Evolutionary conservation across 306 rosid genomes (phyloP).

Genomic region (Malus fusca): DNA sequence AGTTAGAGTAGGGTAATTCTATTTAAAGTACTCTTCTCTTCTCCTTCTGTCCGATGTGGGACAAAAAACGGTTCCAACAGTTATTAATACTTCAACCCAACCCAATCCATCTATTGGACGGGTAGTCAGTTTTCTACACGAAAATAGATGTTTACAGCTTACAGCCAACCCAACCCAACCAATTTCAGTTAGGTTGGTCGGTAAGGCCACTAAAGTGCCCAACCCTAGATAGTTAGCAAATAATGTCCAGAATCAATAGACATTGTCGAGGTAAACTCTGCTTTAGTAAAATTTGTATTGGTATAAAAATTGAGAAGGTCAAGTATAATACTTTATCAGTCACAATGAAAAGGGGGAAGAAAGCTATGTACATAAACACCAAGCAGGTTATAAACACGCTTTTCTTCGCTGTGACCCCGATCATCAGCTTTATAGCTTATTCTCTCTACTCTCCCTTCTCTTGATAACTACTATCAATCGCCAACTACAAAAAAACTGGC

Average conservation of each 20-base stretch:
- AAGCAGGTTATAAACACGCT: background rate
- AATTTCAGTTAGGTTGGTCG: background rate
- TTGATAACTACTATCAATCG: background rate
- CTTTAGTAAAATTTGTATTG: background rate
- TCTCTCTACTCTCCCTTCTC: background rate
- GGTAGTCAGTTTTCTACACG: too few species aligned
- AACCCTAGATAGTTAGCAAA: background rate
- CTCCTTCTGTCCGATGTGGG: too few species aligned
- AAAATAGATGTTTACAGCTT: too few species aligned
- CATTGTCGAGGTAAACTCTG: background rate
- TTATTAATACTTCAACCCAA: too few species aligned
- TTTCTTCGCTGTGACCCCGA: background rate
- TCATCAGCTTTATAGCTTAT: background rate
- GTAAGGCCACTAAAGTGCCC: background rate
- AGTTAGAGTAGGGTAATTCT: too few species aligned
- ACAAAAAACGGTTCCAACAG: too few species aligned
- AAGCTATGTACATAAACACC: background rate
- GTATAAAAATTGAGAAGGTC: background rate
- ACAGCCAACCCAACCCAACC: background rate
- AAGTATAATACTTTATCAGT: constrained; percentile 1
- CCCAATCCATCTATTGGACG: too few species aligned
- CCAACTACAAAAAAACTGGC: constrained; percentile 1
- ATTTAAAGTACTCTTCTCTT: too few species aligned
- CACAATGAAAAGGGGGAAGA: background rate
- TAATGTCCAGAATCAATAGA: background rate